phyloP scores from a whole-genome alignment of 1,284 basidiomycete species.

The Agroathelia rolfsii region DNA sequence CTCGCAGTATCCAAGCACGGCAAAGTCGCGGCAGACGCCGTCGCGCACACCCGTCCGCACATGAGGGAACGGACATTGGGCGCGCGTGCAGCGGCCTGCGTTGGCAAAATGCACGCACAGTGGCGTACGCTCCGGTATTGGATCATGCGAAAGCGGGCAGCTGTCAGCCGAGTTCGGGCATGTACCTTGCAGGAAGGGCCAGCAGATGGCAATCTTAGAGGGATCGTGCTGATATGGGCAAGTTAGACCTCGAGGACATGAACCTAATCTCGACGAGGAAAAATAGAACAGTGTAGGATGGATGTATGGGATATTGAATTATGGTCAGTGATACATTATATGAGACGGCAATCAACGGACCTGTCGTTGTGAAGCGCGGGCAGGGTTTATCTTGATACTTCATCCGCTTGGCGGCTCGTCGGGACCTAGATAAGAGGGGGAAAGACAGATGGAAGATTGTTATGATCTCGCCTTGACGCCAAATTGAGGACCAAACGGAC shows the following conservation, averaged over 20 bases:
- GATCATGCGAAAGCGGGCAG: conserved; percentile 83
- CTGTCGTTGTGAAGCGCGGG: conserved; percentile 85
- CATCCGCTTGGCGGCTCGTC: conserved; percentile 36
- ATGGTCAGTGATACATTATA: conserved; percentile 18
- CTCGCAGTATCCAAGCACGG: conserved; percentile 85
- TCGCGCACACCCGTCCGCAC: conserved; percentile 70
- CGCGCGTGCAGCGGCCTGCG: conserved; percentile 75
- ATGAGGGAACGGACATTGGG: conserved; percentile 81
- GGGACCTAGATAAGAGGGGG: conserved; percentile 26
- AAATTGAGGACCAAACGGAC: conserved; percentile 39
- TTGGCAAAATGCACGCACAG: conserved; percentile 88
- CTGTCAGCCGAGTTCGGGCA: conserved; percentile 69
- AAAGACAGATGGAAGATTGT: conserved; percentile 22
- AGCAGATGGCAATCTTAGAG: conserved; percentile 85
- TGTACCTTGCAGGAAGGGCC: conserved; percentile 73
- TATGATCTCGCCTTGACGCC: too few species aligned
- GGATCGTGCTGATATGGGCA: conserved; percentile 89
- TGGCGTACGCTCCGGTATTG: conserved; percentile 84
- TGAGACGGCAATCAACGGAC: conserved; percentile 39
- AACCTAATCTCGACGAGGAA: conserved; percentile 65
- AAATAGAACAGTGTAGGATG: too few species aligned
- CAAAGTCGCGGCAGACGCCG: conserved; percentile 87
- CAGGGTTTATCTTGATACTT: conserved; percentile 80
- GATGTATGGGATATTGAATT: conserved; percentile 10
- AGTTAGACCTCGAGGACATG: conserved; percentile 80